Evolutionary conservation across 306 rosid genomes (phyloP).

Genomic region (Vigna reflexopilosa): DNA sequence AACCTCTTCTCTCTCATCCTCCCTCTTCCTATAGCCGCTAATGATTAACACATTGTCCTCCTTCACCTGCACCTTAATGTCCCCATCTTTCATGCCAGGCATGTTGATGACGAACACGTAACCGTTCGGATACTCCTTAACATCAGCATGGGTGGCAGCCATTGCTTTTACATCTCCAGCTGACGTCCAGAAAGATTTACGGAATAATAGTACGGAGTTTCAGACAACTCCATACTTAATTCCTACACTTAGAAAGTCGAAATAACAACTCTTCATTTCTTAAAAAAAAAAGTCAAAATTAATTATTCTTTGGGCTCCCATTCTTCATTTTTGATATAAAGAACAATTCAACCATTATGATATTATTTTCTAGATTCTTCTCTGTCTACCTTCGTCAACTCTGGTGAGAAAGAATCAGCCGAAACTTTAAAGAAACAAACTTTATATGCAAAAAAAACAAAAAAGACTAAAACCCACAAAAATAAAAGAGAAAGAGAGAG

Average conservation of each 20-base stretch:
- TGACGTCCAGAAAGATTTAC: too few species aligned
- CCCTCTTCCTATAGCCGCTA: conserved; percentile 91
- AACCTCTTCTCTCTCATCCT: conserved; percentile 80
- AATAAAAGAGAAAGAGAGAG: not conserved
- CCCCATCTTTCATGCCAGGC: conserved; percentile 92
- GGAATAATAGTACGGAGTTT: too few species aligned
- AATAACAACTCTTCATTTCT: too few species aligned
- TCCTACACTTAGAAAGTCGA: too few species aligned
- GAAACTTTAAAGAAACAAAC: conserved; percentile 52
- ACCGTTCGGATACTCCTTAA: conserved; percentile 71
- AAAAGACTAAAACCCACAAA: conserved; percentile 45
- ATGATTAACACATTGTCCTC: conserved; percentile 80
- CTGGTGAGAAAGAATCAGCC: conserved; percentile 55
- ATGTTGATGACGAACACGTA: conserved; percentile 81
- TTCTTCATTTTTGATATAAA: too few species aligned
- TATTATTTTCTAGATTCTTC: conserved; percentile 56
- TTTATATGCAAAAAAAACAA: conserved; percentile 44
- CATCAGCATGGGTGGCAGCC: conserved; percentile 88
- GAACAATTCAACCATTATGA: conserved; percentile 42
- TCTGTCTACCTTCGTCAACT: conserved; percentile 58
- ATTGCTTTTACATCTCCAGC: conserved; percentile 78
- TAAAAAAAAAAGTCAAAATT: too few species aligned
- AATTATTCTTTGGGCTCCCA: too few species aligned
- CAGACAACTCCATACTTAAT: too few species aligned
- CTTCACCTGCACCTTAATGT: conserved; percentile 90